Conservation (phyloP, 768 basidiomycete species). For the Leccinum variicolor region DNA sequence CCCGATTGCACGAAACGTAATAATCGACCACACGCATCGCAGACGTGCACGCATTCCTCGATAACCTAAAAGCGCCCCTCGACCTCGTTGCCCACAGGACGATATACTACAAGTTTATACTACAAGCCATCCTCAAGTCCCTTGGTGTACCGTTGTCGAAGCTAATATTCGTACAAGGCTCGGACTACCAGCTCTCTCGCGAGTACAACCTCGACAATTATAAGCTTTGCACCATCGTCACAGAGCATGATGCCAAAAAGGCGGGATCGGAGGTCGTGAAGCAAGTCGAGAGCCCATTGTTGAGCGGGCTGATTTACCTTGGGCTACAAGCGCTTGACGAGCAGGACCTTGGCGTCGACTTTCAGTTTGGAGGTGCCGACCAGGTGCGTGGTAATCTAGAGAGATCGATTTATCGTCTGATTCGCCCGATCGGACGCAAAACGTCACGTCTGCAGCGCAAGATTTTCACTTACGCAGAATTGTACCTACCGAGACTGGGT, state of each 20-base stretch:
- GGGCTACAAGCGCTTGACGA: conserved; percentile 97
- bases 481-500: conserved; percentile 90
- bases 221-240: conserved; percentile 84
- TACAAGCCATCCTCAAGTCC: conserved; percentile 80
- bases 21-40: background rate
- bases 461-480: conserved; percentile 97
- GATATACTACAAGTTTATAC: conserved; percentile 83
- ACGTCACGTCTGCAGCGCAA: conserved; percentile 66
- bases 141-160: conserved; percentile 88
- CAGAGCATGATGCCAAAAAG: conserved; percentile 96
- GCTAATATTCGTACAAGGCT: conserved; percentile 83
- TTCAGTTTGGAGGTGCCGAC: conserved; percentile 97
- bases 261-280: conserved; percentile 99
- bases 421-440: background rate
- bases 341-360: conserved; percentile 92
- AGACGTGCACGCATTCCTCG: conserved; percentile 97
- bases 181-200: conserved; percentile 85
- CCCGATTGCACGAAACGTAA: background rate
- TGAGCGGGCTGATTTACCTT: conserved; percentile 93
- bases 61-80: conserved; percentile 93
- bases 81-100: conserved; percentile 87
- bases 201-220: conserved; percentile 97
- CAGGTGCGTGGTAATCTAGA: conserved; percentile 56
- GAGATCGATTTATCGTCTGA: background rate
- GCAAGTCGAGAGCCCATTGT: conserved; percentile 86